Evolutionary conservation across 2,329 filamentous ascomycete genomes (phyloP).

Genomic region (Paracoccidioides lutzii): DNA sequence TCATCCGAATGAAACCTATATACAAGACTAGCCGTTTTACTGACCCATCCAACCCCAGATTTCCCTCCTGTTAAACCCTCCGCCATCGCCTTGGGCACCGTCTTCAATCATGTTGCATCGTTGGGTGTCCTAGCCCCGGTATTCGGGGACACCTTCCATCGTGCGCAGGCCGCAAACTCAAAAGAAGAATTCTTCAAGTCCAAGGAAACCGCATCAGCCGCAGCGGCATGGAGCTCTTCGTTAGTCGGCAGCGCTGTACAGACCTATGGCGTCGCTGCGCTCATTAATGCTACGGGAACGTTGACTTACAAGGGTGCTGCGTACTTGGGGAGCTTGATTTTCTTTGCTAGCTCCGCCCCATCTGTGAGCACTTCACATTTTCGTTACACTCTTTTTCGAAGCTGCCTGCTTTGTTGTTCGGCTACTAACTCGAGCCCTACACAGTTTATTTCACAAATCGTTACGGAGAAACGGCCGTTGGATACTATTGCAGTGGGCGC

Average conservation of each 20-base stretch:
- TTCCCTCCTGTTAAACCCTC: conserved; percentile 88
- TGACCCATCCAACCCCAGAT: conserved; percentile 32
- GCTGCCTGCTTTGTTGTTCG: not conserved
- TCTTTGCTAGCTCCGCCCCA: conserved; percentile 79
- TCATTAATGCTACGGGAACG: conserved; percentile 90
- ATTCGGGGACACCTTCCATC: conserved; percentile 90
- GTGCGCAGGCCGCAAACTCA: conserved; percentile 78
- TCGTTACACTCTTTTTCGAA: not conserved
- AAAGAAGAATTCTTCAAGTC: conserved; percentile 95
- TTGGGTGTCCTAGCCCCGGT: conserved; percentile 76
- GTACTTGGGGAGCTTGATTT: conserved; percentile 82
- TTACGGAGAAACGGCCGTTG: conserved; percentile 81
- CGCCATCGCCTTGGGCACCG: conserved; percentile 86
- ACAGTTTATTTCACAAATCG: conserved; percentile 72
- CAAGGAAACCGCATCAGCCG: conserved; percentile 80
- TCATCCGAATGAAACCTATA: no score
- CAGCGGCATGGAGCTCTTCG: conserved; percentile 79
- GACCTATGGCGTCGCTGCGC: conserved; percentile 75
- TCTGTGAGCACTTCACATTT: conserved; percentile 46
- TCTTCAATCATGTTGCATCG: conserved; percentile 89
- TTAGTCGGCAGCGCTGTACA: conserved; percentile 79
- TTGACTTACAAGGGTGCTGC: conserved; percentile 94
- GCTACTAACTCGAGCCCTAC: not conserved
- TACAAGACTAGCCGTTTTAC: no score
- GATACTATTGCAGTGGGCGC: conserved; percentile 81